A percentile compares a stretch with the other conserved stretches of the same genome.
Conservation (phyloP, 2,329 filamentous ascomycete species). For the Beauveria scarabaeidicola region DNA sequence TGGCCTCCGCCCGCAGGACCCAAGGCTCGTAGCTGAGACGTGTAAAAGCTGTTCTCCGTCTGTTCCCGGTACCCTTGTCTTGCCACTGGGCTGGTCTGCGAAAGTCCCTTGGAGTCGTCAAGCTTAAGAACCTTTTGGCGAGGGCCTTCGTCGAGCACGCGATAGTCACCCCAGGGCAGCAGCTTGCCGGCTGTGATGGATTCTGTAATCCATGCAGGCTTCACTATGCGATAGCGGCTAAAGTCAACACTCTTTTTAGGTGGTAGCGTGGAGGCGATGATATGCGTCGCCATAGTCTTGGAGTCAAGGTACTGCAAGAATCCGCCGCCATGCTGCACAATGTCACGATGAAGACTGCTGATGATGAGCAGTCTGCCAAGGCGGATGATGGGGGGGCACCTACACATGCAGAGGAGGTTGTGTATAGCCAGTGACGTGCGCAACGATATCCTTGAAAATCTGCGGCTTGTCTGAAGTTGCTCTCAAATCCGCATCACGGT, state of each 20-base stretch:
- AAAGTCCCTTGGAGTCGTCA: slow-evolving; percentile 54
- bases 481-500: slow-evolving; percentile 76
- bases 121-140: slow-evolving; percentile 69
- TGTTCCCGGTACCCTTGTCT: slow-evolving; percentile 69
- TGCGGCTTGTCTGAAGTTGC: slow-evolving; percentile 61
- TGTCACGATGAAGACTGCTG: slow-evolving; percentile 62
- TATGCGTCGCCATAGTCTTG: slow-evolving; percentile 92
- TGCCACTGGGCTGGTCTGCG: slow-evolving; percentile 51
- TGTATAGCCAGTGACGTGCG: slow-evolving; percentile 91
- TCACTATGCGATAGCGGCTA: slow-evolving; percentile 79
- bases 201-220: slow-evolving; percentile 89
- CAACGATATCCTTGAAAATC: slow-evolving; percentile 86
- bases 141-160: slow-evolving; percentile 75
- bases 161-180: slow-evolving; percentile 78
- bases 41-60: slow-evolving; percentile 75
- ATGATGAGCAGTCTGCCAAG: not conserved
- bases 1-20: slow-evolving; percentile 21
- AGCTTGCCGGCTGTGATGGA: slow-evolving; percentile 74
- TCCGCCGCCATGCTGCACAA: slow-evolving; percentile 88
- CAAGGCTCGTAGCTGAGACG: slow-evolving; percentile 52
- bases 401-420: slow-evolving; percentile 80
- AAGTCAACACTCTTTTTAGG: slow-evolving; percentile 93
- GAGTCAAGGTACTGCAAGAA: slow-evolving; percentile 92
- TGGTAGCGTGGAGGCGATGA: slow-evolving; percentile 82
- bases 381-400: slow-evolving; percentile 16